Base-by-base conservation (phyloP, 805 yeast species). In the Saccharomycopsis javanensis region DNA sequence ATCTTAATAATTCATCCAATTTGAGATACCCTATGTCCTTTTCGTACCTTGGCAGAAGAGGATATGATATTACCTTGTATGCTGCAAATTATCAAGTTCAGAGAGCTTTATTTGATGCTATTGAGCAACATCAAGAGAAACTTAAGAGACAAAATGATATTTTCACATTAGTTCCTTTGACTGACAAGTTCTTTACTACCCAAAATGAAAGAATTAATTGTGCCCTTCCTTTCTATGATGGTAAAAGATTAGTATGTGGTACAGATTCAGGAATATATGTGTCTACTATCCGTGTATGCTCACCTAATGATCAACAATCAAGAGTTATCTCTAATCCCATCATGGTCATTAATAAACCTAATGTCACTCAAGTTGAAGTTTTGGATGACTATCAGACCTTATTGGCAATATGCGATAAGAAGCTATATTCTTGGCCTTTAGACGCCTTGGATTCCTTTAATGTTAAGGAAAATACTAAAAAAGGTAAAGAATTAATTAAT, bases 221-320 rank as follows among this genome's bases (percentile, higher is more conserved):
- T 74, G 92, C 90, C 30, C 90, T 87, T 42, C 96, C 97, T 34
- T 86, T 88, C 69, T 96, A 94, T 67, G 97, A 97, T 55, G 98
- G 98, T 20, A 80, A 96, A 62, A 88, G 91, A 67, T 72, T 91
- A 62, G 69, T 94, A 35, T 91, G 88, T 66, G 98, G 98, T 48
- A 90, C 98, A 0, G 96, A 89, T 67, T 78, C 85, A 0, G 98
- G 99, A 4, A 83, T 94, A 2, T 94, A 86, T 75, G 80, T 89
- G 51, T 82, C 94, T 50, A 89, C 89, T 50, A 80, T 84, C 51
- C 66, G 75, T 54, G 65, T 70, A 54, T 65, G 67, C 51, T 79
- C 77, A n/a, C 69, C 79, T 48, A 79, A 81, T 6, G 79, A 77
- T 57, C 72, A 82, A 55, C 72, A 75, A 0, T 72, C 78, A 7